These are phyloP conservation scores for Fagopyrum tataricum DNA, from an alignment of 148 eudicot genomes.

Conservation along the genomic window DNA sequence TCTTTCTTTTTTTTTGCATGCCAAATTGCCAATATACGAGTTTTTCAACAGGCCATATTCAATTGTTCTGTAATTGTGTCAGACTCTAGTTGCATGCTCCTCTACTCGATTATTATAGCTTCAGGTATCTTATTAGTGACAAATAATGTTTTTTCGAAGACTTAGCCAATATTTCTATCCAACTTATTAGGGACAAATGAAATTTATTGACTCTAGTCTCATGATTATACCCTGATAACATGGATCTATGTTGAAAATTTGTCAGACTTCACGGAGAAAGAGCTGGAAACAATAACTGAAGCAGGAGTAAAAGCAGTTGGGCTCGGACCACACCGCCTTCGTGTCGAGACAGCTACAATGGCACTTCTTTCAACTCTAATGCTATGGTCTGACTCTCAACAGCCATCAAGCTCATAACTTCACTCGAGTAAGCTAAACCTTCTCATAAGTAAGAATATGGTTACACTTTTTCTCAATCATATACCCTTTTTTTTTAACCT, in stretches of 20 bases:
- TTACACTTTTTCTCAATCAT: neutral
- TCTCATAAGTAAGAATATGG: neutral
- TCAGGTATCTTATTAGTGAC: neutral
- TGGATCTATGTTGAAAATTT: neutral
- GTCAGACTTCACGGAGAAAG: conserved; percentile 74
- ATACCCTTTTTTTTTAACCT: neutral
- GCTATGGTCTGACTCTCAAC: conserved; percentile 79
- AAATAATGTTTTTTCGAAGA: neutral
- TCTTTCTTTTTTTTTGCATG: no score
- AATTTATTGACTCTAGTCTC: no score
- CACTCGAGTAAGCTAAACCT: neutral
- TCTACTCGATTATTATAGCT: neutral
- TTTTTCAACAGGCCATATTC: neutral
- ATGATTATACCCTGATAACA: neutral
- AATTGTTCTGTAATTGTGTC: neutral
- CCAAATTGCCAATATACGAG: no score
- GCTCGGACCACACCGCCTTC: conserved; percentile 79
- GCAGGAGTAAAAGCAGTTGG: conserved; percentile 84
- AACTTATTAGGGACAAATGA: no score
- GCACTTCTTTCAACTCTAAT: conserved; percentile 71
- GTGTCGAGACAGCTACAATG: conserved; percentile 93
- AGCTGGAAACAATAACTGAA: conserved; percentile 44
- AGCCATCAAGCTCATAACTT: conserved; percentile 13
- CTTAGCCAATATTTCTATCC: neutral
- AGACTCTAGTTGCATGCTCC: neutral